Evolutionary conservation across 371 early-diverging fungal species (phyloP).

Genomic region (Lichtheimia ornata): DNA sequence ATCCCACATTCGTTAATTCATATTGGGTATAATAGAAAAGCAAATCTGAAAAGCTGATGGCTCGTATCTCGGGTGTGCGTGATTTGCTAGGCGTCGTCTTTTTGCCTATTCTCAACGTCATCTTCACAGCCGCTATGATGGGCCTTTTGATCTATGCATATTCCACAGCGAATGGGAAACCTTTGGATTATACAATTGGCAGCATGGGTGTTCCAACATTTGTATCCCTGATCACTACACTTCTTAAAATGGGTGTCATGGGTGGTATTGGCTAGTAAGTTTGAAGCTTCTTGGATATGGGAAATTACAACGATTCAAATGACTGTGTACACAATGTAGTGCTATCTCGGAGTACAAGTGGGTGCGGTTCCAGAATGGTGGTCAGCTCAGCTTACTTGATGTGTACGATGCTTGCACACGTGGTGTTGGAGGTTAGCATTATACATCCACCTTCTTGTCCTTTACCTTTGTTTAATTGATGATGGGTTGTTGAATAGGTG

Average conservation of each 20-base stretch:
- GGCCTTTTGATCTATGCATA: slow-evolving; percentile 14
- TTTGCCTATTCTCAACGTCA: slow-evolving; percentile 12
- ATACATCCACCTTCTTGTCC: no score
- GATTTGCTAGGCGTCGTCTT: slow-evolving; percentile 7
- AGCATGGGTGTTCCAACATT: slow-evolving; percentile 22
- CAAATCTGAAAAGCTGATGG: no score
- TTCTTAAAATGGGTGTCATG: slow-evolving; percentile 19
- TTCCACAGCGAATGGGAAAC: slow-evolving; percentile 18
- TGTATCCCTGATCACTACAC: slow-evolving; percentile 19
- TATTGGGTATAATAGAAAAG: no score
- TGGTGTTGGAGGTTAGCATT: slow-evolving; percentile 23
- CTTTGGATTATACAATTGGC: slow-evolving; percentile 19
- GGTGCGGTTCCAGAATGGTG: slow-evolving; percentile 25
- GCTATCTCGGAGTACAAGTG: slow-evolving; percentile 36
- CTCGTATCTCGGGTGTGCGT: background rate
- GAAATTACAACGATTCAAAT: no score
- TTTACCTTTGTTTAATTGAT: no score
- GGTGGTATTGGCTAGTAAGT: slow-evolving; percentile 33
- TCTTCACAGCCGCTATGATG: slow-evolving; percentile 8
- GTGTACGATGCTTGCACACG: slow-evolving; percentile 32
- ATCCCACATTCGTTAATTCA: no score
- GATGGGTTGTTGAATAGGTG: slow-evolving; percentile 10
- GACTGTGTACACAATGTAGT: slow-evolving; percentile 8
- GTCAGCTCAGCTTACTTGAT: slow-evolving; percentile 21
- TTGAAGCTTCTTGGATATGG: background rate